Conservation (phyloP, 2,329 filamentous ascomycete species). For the Trichoderma hamatum region DNA sequence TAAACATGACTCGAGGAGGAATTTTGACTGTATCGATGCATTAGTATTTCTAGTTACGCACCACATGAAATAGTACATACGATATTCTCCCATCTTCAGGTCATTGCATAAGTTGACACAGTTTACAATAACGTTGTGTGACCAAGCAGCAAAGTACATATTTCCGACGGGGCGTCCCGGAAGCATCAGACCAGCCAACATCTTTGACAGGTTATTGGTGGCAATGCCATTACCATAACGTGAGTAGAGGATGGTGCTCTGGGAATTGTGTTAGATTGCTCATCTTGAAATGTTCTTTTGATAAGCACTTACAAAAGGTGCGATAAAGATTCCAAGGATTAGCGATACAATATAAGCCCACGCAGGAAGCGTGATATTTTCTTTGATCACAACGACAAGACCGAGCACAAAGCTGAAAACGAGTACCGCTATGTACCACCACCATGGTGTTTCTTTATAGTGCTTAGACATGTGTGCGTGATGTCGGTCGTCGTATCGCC, state of each 20-base stretch:
- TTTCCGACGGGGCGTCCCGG: constrained; percentile 57
- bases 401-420: constrained; percentile 40
- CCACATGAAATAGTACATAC: constrained; percentile 38
- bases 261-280: constrained; percentile 22
- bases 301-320: constrained; percentile 49
- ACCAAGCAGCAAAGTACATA: constrained; percentile 63
- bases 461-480: constrained; percentile 55
- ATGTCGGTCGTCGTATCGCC: constrained; percentile 53
- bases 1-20: constrained; percentile 57
- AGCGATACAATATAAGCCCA: constrained; percentile 44
- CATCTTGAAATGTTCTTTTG: fast-evolving
- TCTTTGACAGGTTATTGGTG: constrained; percentile 61
- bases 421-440: constrained; percentile 42
- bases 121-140: constrained; percentile 58
- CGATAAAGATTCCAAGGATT: constrained; percentile 45
- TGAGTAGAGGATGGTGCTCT: constrained; percentile 56
- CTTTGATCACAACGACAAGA: constrained; percentile 41
- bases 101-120: constrained; percentile 55
- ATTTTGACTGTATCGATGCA: constrained; percentile 51
- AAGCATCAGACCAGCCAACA: constrained; percentile 56
- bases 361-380: constrained; percentile 41
- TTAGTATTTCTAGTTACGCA: constrained; percentile 29
- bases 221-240: constrained; percentile 60
- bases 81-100: constrained; percentile 62
- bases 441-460: constrained; percentile 51